Conservation (phyloP, 306 rosid genomes). For the Cicer bijugum region DNA sequence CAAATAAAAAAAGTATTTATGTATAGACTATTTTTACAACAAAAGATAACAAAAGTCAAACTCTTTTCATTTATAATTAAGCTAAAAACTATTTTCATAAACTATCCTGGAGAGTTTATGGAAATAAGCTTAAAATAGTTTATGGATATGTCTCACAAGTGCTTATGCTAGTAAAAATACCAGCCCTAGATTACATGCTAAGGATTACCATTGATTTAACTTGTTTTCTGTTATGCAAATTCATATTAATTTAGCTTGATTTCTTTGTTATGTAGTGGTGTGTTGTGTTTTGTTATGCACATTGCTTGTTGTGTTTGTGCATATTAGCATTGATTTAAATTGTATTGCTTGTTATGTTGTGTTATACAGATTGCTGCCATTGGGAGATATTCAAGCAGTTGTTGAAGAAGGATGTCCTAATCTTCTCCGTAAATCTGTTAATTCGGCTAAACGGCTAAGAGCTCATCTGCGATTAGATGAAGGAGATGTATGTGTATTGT, state of each 20-base stretch:
- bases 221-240: neutral
- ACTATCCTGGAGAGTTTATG: too few species aligned
- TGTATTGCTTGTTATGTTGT: conserved; percentile 38
- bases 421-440: conserved; percentile 78
- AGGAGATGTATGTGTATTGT: conserved; percentile 75
- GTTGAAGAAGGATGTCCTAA: conserved; percentile 86
- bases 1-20: too few species aligned
- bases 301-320: neutral
- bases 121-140: too few species aligned
- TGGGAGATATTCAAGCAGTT: conserved; percentile 63
- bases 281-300: neutral
- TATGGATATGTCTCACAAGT: too few species aligned
- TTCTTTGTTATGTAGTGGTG: neutral
- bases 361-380: conserved; percentile 67
- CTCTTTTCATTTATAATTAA: too few species aligned
- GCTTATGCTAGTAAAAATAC: too few species aligned
- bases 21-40: too few species aligned
- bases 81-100: too few species aligned
- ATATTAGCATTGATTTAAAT: conserved; percentile 35
- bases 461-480: conserved; percentile 75
- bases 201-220: neutral
- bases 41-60: too few species aligned
- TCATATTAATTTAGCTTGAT: neutral
- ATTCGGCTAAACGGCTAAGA: conserved; percentile 91
- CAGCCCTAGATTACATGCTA: neutral